Percentiles rank a stretch among this genome's conserved stretches.
These are phyloP conservation scores for Acacia melanoxylon DNA, from an alignment of 306 rosid species.

Conservation along the genomic window DNA sequence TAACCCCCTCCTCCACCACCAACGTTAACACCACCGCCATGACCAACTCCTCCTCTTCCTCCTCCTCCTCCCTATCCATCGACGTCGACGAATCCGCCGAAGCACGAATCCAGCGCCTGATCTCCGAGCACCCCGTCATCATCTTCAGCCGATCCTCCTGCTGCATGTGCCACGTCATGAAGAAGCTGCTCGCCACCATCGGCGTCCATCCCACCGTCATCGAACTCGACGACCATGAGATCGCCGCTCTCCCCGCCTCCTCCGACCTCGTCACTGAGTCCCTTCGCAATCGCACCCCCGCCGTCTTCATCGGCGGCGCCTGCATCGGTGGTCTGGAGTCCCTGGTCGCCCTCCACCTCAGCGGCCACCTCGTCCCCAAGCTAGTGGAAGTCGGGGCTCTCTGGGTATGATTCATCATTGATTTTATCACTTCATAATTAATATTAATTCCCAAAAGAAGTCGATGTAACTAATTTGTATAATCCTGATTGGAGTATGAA, in stretches of 20 bases:
- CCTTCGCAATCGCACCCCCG: constrained; percentile 48
- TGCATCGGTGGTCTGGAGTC: constrained; percentile 86
- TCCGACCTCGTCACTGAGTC: constrained; percentile 5
- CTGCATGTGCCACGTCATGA: constrained; percentile 99
- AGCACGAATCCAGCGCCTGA: constrained; percentile 77
- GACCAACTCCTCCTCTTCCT: constrained; percentile 1
- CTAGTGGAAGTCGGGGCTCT: constrained; percentile 93
- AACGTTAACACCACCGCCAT: neutral
- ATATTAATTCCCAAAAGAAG: neutral
- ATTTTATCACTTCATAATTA: neutral
- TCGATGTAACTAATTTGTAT: constrained; percentile 27
- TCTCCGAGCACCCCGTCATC: constrained; percentile 90
- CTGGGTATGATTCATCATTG: constrained; percentile 45
- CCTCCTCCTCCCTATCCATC: constrained; percentile 65
- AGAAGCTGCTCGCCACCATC: constrained; percentile 81
- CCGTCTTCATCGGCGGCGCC: constrained; percentile 82
- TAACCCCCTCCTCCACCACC: constrained; percentile 28
- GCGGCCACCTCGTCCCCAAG: constrained; percentile 86
- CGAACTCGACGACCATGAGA: constrained; percentile 90
- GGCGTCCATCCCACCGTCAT: constrained; percentile 98
- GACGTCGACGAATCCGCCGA: constrained; percentile 85
- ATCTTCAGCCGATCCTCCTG: constrained; percentile 89
- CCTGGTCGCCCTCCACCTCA: constrained; percentile 93
- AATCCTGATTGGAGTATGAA: constrained; percentile 21
- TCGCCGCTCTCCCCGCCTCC: constrained; percentile 59